Conservation (phyloP, 139 green algal species). For the Desmodesmus armatus region DNA sequence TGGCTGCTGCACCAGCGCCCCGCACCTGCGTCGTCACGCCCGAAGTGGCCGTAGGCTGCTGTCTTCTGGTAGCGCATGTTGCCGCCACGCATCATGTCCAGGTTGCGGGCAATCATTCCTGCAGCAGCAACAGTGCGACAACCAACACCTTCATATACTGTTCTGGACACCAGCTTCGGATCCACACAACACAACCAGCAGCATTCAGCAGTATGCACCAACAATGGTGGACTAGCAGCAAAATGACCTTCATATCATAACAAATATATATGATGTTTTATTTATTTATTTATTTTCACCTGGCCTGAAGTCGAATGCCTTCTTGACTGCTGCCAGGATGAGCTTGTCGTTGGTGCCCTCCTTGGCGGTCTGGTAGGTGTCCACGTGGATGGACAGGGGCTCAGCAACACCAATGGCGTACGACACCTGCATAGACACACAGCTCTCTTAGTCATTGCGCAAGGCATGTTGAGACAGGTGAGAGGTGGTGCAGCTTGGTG, state of each 20-base stretch:
- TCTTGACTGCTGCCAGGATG: conserved; percentile 91
- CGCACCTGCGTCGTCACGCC: conserved; percentile 82
- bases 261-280: not conserved
- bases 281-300: not conserved
- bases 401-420: conserved; percentile 98
- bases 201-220: too few species aligned
- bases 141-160: too few species aligned
- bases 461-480: not conserved
- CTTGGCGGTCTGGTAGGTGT: conserved; percentile 97
- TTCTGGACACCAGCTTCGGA: too few species aligned
- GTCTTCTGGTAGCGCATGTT: conserved; percentile 94
- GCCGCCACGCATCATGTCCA: conserved; percentile 95
- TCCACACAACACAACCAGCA: too few species aligned
- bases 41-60: conserved; percentile 98
- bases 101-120: conserved; percentile 88
- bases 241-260: not conserved
- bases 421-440: conserved; percentile 88
- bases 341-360: conserved; percentile 80
- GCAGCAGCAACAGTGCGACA: not conserved
- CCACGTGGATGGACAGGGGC: conserved; percentile 97
- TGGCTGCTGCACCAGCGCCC: conserved; percentile 19
- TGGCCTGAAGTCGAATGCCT: conserved; percentile 95
- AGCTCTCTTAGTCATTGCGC: too few species aligned
- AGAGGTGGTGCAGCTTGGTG: not conserved
- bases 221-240: too few species aligned